Evolutionary conservation across 495 filamentous ascomycete genomes (phyloP).

Genomic region (Tirmania nivea): DNA sequence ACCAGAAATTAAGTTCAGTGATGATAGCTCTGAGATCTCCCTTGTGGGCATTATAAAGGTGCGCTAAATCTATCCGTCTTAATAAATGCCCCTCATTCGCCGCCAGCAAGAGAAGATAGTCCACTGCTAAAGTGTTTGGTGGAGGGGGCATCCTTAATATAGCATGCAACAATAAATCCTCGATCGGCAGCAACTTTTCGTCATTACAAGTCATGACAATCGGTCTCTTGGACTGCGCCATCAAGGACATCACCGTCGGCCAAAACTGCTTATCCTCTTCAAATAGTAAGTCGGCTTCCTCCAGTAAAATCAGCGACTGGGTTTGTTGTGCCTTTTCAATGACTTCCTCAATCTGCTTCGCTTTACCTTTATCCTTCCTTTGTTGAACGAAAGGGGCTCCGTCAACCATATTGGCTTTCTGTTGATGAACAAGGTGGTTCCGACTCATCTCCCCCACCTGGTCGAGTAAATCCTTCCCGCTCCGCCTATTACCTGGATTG

Average conservation of each 20-base stretch:
- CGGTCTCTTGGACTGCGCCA: slow-evolving; percentile 65
- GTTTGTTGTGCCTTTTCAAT: slow-evolving; percentile 39
- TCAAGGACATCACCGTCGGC: slow-evolving; percentile 54
- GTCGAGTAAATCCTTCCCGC: slow-evolving; percentile 74
- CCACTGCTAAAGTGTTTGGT: slow-evolving; percentile 43
- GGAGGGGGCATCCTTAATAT: slow-evolving; percentile 64
- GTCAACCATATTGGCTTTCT: slow-evolving; percentile 1
- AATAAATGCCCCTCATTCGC: slow-evolving; percentile 82
- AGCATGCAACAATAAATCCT: slow-evolving; percentile 51
- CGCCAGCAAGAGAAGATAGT: slow-evolving; percentile 63
- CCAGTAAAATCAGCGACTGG: slow-evolving; percentile 82
- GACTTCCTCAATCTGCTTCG: slow-evolving; percentile 9
- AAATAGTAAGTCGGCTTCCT: slow-evolving; percentile 85
- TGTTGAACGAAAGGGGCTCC: slow-evolving; percentile 47
- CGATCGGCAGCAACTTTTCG: slow-evolving; percentile 50
- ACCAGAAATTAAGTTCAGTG: slow-evolving; percentile 87
- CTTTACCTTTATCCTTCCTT: slow-evolving; percentile 9
- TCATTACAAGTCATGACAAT: slow-evolving; percentile 91
- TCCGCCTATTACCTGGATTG: slow-evolving; percentile 59
- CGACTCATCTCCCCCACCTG: slow-evolving; percentile 89
- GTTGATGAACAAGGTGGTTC: slow-evolving; percentile 67
- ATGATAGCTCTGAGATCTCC: slow-evolving; percentile 61
- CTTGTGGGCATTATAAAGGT: slow-evolving; percentile 43
- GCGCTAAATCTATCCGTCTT: slow-evolving; percentile 37
- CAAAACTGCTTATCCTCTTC: slow-evolving; percentile 94